Evolutionary conservation across 306 rosid genomes (phyloP).

Genomic region (Cucumis sativus): DNA sequence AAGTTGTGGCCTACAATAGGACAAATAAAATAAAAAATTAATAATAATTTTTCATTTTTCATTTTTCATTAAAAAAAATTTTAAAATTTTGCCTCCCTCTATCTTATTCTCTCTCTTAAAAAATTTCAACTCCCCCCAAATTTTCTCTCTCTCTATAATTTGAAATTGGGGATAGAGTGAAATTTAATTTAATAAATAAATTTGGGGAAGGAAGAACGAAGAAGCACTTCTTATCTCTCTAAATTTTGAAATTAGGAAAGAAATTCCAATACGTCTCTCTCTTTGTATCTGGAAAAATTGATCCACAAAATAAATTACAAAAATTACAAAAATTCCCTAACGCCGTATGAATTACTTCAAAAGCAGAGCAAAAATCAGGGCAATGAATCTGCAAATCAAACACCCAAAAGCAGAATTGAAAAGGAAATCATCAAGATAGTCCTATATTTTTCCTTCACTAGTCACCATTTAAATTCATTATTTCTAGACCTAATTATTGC

Average conservation of each 20-base stretch:
- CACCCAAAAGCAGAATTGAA: slow-evolving; percentile 7
- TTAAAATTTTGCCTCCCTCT: neutral
- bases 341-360: slow-evolving; percentile 25
- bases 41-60: too few species aligned
- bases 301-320: too few species aligned
- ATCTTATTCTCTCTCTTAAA: neutral
- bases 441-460: neutral
- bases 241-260: neutral
- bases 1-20: slow-evolving; percentile 3
- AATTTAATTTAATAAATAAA: neutral
- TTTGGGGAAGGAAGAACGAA: too few species aligned
- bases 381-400: slow-evolving; percentile 13
- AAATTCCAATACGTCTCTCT: neutral
- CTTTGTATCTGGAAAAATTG: neutral
- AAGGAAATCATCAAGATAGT: neutral
- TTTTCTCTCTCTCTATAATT: slow-evolving; percentile 4
- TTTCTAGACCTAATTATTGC: neutral
- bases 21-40: neutral
- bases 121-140: neutral
- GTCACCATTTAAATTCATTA: neutral
- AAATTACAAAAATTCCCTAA: neutral
- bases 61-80: neutral
- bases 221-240: neutral
- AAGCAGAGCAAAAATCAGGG: neutral
- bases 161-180: neutral